These are phyloP conservation scores for Aspergillus niger DNA, from an alignment of 2,329 filamentous ascomycete genomes.

Conservation along the genomic window DNA sequence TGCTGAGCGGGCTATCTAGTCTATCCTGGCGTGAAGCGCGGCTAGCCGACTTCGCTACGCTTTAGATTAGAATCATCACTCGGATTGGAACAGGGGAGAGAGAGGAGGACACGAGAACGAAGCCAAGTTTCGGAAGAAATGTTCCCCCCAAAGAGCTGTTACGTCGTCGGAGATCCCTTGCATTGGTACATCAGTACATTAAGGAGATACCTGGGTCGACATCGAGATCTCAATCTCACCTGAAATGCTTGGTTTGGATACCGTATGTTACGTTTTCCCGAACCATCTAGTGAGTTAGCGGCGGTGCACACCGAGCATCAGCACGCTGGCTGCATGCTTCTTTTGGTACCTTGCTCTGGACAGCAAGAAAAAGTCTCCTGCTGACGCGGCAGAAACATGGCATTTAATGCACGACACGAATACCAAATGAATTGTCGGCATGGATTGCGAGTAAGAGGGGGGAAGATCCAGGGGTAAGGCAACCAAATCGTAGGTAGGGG, in stretches of 20 bases:
- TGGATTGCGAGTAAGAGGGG: not conserved
- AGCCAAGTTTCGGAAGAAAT: not conserved
- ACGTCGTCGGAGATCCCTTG: constrained; percentile 6
- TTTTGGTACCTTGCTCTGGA: constrained; percentile 2
- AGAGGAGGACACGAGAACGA: not conserved
- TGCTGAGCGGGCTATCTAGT: not conserved
- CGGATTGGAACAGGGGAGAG: not conserved
- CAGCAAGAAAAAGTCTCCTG: not conserved
- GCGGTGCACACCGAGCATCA: constrained; percentile 4
- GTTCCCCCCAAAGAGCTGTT: not conserved
- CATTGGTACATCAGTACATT: not conserved
- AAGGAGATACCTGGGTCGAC: not conserved
- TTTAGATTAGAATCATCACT: not conserved
- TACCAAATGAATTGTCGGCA: constrained; percentile 3
- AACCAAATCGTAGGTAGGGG: constrained; percentile 5
- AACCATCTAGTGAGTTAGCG: not conserved
- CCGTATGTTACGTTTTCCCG: not conserved
- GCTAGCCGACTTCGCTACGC: not conserved
- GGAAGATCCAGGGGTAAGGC: constrained; percentile 11
- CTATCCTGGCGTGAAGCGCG: constrained; percentile 7
- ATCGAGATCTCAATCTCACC: constrained; percentile 6
- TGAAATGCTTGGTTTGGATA: constrained; percentile 7
- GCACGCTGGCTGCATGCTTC: constrained; percentile 6
- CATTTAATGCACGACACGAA: not conserved
- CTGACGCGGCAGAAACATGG: not conserved